Conservation (phyloP, 2,329 filamentous ascomycete species). For the Colletotrichum lentis region DNA sequence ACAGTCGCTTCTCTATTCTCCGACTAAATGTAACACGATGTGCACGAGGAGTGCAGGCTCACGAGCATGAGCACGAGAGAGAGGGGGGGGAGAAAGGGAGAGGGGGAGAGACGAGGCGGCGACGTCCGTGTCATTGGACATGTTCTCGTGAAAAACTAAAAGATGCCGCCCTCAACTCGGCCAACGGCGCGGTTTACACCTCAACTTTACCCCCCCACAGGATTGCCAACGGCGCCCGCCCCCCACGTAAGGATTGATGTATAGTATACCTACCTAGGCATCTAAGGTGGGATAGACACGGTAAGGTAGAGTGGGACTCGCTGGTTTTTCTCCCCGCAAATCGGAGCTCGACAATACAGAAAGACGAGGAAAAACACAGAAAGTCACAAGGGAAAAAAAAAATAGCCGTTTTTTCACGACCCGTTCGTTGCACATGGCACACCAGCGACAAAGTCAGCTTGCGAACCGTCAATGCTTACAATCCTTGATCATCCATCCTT, state of each 20-base stretch:
- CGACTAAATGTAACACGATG: not conserved
- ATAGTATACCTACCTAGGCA: not conserved
- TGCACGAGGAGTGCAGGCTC: too few relatives aligned
- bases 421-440: too few relatives aligned
- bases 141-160: too few relatives aligned
- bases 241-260: slow-evolving; percentile 18
- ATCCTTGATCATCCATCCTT: not conserved
- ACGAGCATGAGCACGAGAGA: too few relatives aligned
- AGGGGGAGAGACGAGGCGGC: not conserved
- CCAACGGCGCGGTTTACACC: not conserved
- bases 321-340: slow-evolving; percentile 27
- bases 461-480: slow-evolving; percentile 9
- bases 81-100: not conserved
- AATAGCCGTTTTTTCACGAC: too few relatives aligned
- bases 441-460: slow-evolving; percentile 7
- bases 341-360: slow-evolving; percentile 11
- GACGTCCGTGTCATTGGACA: too few relatives aligned
- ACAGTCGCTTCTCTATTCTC: not conserved
- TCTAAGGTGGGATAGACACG: not conserved
- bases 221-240: not conserved
- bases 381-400: too few relatives aligned
- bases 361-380: not conserved
- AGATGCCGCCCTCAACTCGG: not conserved
- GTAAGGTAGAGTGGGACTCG: slow-evolving; percentile 2
- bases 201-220: too few relatives aligned